Percentiles rank a stretch among this genome's conserved stretches.
Conservation (phyloP, 2,329 filamentous ascomycete genomes). For the Neonectria faginata region DNA sequence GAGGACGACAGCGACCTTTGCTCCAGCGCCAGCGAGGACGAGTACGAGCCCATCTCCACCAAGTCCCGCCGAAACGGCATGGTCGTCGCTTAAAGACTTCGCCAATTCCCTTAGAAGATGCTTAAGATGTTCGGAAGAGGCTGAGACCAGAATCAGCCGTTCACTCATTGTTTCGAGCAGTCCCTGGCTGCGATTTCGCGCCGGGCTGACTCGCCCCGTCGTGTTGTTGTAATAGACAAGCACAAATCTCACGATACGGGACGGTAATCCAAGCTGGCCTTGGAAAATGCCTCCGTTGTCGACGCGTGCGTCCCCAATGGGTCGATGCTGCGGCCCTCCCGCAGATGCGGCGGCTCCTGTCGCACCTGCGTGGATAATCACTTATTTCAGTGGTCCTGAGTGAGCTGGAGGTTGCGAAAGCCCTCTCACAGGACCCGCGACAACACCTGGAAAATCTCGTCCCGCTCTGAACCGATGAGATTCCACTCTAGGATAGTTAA, state of each 20-base stretch:
- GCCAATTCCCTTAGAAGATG: conserved; percentile 38
- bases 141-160: conserved; percentile 49
- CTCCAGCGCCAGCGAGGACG: conserved; percentile 73
- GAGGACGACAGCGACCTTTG: conserved; percentile 76
- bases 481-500: conserved; percentile 42
- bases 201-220: conserved; percentile 45
- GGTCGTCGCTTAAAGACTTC: conserved; percentile 60
- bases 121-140: conserved; percentile 35
- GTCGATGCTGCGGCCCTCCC: conserved; percentile 66
- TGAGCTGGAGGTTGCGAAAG: conserved; percentile 38
- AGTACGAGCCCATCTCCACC: conserved; percentile 57
- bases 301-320: conserved; percentile 54
- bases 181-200: conserved; percentile 43
- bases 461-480: conserved; percentile 32
- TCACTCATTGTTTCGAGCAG: conserved; percentile 50
- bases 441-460: conserved; percentile 43
- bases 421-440: conserved; percentile 31
- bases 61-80: conserved; percentile 73
- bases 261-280: conserved; percentile 60
- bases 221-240: conserved; percentile 48
- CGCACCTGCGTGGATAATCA: conserved; percentile 46
- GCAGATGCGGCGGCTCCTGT: conserved; percentile 46
- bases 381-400: conserved; percentile 46
- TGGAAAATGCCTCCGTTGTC: conserved; percentile 45
- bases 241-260: conserved; percentile 46